Percentiles rank a stretch among this genome's conserved stretches.
Evolutionary conservation across 805 yeast genomes (phyloP).

Genomic region (Tetrapisispora phaffii): DNA sequence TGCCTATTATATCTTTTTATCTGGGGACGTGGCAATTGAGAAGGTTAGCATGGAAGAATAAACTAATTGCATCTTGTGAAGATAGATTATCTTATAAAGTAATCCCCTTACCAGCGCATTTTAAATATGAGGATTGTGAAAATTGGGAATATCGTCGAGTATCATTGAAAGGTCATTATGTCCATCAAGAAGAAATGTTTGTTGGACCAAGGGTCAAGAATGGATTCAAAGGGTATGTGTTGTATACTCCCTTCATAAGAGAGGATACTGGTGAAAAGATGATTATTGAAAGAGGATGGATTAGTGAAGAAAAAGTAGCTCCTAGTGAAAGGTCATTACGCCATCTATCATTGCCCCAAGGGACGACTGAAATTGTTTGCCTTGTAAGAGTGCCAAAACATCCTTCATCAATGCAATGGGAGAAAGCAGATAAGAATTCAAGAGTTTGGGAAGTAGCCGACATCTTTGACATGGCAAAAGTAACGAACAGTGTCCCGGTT

Average conservation of each 20-base stretch:
- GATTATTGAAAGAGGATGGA: constrained; percentile 88
- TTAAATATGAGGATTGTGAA: constrained; percentile 53
- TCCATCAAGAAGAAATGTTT: constrained; percentile 77
- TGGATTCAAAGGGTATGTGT: constrained; percentile 63
- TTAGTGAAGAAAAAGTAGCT: constrained; percentile 52
- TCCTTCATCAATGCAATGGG: constrained; percentile 57
- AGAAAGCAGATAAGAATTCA: constrained; percentile 55
- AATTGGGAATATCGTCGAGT: constrained; percentile 80
- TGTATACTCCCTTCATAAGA: constrained; percentile 75
- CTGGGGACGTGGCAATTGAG: constrained; percentile 90
- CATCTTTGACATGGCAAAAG: constrained; percentile 59
- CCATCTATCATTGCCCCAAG: constrained; percentile 64
- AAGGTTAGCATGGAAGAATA: constrained; percentile 80
- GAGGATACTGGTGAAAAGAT: constrained; percentile 51
- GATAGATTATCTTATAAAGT: constrained; percentile 69
- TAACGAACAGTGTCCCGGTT: constrained; percentile 58
- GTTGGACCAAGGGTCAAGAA: constrained; percentile 82
- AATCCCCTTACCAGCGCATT: constrained; percentile 55
- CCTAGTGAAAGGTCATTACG: constrained; percentile 50
- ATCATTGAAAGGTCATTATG: constrained; percentile 64
- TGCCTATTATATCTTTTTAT: constrained; percentile 80
- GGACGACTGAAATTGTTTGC: constrained; percentile 59
- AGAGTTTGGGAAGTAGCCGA: constrained; percentile 73
- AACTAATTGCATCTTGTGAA: constrained; percentile 73
- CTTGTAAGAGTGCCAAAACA: constrained; percentile 59